phyloP scores from a whole-genome alignment of 495 filamentous ascomycete genomes.

The Parmelia sp. region DNA sequence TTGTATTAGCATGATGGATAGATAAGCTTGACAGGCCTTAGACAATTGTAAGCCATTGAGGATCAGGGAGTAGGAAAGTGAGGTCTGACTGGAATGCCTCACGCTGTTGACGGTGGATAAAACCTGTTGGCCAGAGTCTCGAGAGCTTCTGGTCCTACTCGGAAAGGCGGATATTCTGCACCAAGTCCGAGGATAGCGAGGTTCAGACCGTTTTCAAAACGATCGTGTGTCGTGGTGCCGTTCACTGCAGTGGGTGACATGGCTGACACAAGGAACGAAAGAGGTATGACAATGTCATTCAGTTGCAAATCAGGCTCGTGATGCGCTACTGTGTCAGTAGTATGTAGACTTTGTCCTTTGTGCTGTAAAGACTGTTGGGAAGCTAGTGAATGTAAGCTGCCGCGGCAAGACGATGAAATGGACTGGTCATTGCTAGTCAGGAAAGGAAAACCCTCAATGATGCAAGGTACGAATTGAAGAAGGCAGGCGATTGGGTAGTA shows the following conservation, averaged over 20 bases:
- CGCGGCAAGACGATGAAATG: conserved; percentile 7
- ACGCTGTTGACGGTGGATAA: conserved; percentile 29
- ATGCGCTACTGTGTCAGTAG: background rate
- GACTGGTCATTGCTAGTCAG: conserved; percentile 16
- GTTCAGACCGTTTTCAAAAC: conserved; percentile 24
- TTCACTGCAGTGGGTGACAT: conserved; percentile 28
- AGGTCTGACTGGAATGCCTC: conserved; percentile 18
- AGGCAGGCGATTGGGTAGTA: conserved; percentile 10
- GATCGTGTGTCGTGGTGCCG: conserved; percentile 20
- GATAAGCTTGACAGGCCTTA: background rate
- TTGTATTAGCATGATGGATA: conserved; percentile 14
- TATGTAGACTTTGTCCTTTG: background rate
- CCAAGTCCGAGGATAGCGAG: conserved; percentile 29
- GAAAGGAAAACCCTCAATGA: background rate
- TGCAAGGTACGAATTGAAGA: conserved; percentile 13
- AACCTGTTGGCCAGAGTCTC: conserved; percentile 28
- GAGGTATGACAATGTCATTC: background rate
- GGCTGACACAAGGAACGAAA: background rate
- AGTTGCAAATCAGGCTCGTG: conserved; percentile 5
- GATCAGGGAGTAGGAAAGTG: conserved; percentile 12
- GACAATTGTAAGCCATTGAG: conserved; percentile 5
- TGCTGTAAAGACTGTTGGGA: conserved; percentile 21
- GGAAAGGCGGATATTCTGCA: conserved; percentile 29
- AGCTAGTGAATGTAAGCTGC: conserved; percentile 15
- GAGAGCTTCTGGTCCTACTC: conserved; percentile 26